phyloP scores from a whole-genome alignment of 2,329 filamentous ascomycete genomes.

The Stromatinia cepivora region DNA sequence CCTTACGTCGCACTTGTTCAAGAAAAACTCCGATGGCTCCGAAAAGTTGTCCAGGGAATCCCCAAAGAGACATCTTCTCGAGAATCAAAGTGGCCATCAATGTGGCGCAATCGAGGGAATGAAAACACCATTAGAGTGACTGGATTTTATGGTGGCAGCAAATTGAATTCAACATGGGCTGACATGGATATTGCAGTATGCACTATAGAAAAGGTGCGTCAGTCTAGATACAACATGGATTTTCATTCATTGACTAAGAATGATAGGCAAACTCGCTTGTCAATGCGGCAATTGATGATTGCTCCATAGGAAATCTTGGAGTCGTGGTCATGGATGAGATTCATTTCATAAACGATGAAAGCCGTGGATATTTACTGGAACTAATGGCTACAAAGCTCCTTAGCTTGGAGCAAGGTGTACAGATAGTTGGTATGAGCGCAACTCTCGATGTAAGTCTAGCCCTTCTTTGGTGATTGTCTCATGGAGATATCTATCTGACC shows the following conservation, averaged over 20 bases:
- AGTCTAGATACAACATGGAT: neutral
- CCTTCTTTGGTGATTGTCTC: neutral
- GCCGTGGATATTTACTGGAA: conserved; percentile 75
- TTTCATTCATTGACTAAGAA: conserved; percentile 11
- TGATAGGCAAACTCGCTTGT: conserved; percentile 69
- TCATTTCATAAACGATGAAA: conserved; percentile 79
- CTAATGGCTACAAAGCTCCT: conserved; percentile 72
- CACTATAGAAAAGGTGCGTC: conserved; percentile 70
- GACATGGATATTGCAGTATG: conserved; percentile 79
- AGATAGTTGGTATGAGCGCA: conserved; percentile 79
- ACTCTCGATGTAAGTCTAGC: conserved; percentile 62
- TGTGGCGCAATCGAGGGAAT: conserved; percentile 57
- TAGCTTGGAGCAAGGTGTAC: conserved; percentile 64
- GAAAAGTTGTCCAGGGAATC: conserved; percentile 63
- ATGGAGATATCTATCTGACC: conserved; percentile 11
- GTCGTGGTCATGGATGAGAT: conserved; percentile 74
- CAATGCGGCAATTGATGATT: conserved; percentile 72
- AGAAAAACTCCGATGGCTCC: conserved; percentile 75
- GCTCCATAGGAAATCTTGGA: conserved; percentile 60
- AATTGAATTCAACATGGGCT: conserved; percentile 63
- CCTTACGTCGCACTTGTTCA: conserved; percentile 80
- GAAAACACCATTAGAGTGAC: conserved; percentile 63
- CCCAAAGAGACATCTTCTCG: conserved; percentile 35
- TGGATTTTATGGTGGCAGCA: conserved; percentile 75
- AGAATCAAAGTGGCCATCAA: conserved; percentile 38